These are phyloP conservation scores for Phytophthora nicotianae DNA, from an alignment of 352 stramenopile genomes.

Conservation along the genomic window DNA sequence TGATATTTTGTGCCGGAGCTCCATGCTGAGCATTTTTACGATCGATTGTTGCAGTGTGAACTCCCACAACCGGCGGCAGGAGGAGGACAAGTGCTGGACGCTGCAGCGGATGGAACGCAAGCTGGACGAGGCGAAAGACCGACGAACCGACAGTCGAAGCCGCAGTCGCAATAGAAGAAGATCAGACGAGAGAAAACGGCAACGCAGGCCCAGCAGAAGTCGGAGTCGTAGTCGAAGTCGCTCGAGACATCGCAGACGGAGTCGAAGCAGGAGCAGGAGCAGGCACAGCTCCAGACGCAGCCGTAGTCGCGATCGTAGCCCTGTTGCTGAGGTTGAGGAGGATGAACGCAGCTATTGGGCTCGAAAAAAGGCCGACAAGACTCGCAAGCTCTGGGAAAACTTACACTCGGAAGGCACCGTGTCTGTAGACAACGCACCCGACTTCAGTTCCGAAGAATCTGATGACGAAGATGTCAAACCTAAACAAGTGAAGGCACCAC, in stretches of 20 bases:
- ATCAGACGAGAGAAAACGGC: neutral
- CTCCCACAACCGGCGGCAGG: constrained; percentile 65
- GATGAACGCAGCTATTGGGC: constrained; percentile 64
- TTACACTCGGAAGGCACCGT: constrained; percentile 44
- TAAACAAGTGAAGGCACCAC: neutral
- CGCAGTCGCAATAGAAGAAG: constrained; percentile 28
- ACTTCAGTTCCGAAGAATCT: constrained; percentile 49
- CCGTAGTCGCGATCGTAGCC: constrained; percentile 21
- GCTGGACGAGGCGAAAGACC: constrained; percentile 26
- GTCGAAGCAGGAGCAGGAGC: constrained; percentile 1
- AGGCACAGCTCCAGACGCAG: constrained; percentile 21
- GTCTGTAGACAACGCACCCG: constrained; percentile 55
- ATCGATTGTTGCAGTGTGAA: constrained; percentile 44
- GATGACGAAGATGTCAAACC: constrained; percentile 51
- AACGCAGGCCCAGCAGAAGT: constrained; percentile 20
- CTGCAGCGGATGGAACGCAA: constrained; percentile 46
- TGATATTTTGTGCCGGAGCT: neutral
- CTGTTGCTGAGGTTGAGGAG: neutral
- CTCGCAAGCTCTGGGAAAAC: constrained; percentile 55
- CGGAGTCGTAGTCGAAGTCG: constrained; percentile 21
- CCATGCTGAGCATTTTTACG: neutral
- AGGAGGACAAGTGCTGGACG: constrained; percentile 71
- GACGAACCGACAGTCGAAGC: constrained; percentile 6
- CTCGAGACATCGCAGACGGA: neutral
- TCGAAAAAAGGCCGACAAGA: constrained; percentile 61